phyloP scores from a whole-genome alignment of 1,284 basidiomycete genomes.

The Ceratobasidium sp. region DNA sequence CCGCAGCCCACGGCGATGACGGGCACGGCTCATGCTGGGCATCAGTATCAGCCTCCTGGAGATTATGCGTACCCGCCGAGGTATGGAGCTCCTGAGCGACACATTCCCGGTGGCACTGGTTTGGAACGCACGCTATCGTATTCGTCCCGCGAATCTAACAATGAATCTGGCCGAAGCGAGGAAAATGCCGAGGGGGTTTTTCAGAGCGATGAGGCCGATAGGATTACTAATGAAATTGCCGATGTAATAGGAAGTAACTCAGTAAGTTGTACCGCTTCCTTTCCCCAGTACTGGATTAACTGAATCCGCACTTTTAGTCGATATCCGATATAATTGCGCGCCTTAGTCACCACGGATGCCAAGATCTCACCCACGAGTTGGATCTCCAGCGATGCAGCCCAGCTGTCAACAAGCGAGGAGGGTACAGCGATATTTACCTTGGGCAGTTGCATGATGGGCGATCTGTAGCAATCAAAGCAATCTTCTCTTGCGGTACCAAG shows the following conservation, averaged over 20 bases:
- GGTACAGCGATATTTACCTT: not conserved
- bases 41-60: no score
- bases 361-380: not conserved
- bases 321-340: not conserved
- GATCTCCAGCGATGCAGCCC: not conserved
- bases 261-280: not conserved
- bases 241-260: not conserved
- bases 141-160: no score
- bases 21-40: no score
- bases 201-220: no score
- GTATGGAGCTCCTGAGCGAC: no score
- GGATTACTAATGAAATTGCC: not conserved
- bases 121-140: no score
- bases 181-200: no score
- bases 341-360: not conserved
- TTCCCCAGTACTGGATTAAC: not conserved
- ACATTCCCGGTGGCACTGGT: no score
- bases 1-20: no score
- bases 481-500: not conserved
- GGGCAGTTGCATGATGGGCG: not conserved
- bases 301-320: not conserved
- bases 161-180: no score
- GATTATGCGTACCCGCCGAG: no score
- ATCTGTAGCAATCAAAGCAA: not conserved
- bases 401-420: not conserved